Evolutionary conservation across 148 eudicot species (phyloP), one percentile per base, ranked within the genome.

Genomic region (Heliamphora exappendiculata): DNA sequence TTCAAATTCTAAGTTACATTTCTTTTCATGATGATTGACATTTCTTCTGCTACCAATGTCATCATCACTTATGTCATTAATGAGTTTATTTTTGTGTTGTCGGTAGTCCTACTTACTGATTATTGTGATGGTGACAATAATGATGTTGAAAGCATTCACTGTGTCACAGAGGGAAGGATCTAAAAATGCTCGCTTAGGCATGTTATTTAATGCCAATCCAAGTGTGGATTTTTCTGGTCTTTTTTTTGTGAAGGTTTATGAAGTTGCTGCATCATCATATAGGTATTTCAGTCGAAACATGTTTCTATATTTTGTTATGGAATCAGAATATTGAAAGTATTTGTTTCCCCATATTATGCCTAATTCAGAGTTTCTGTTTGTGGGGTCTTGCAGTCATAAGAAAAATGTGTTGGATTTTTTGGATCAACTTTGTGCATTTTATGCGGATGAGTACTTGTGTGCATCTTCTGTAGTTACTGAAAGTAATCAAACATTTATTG

Each of bases 121-220:
- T 69, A 45, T 33, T 14, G 28, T 47, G 62, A 57, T 24, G 29
- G 7, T 1, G 62, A 26, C 67, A 16, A 33, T 33, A 69, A 69
- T 45, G 19, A 1, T 42, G 26, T 55, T 69, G 34, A 65, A 41
- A 55, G n/a, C 44, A 45, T 78, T 62, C 58, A 66, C 39, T 69
- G 31, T 77, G 66, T 76, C 77, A 73, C 91, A 95, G 99, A 82
- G 65, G 70, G 88, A 80, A 74, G 91, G 91, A 77, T 91, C 99
- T 73, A 78, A 84, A 84, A 84, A 49, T 78, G 90, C 97, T 82
- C 92, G 99, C 44, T n/a, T 95, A 42, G 99, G 97, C 24, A 81
- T 95, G 73, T 85, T 95, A 22, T 91, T 91, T 81, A 86, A 81
- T 82, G 82, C 83, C 20, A 77, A 78, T 66, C 72, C 82, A 55